Conservation (phyloP, 805 yeast genomes). For the Suhomyces vadensis region DNA sequence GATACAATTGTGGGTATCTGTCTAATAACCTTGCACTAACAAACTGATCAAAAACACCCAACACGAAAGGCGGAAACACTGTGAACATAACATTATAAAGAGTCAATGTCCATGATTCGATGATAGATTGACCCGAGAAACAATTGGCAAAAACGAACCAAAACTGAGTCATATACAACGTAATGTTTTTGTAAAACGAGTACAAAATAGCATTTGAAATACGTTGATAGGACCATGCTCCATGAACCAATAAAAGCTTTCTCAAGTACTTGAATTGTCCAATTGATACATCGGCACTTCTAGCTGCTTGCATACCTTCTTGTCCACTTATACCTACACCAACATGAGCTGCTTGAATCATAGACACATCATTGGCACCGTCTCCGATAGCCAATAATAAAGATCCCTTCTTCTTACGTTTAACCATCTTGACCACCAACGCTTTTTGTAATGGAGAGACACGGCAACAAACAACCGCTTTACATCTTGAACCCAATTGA, state of each 20-base stretch:
- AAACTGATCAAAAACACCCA: conserved; percentile 96
- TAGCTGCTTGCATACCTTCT: conserved; percentile 99
- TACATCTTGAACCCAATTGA: conserved; percentile 80
- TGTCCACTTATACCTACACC: conserved; percentile 99
- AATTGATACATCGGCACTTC: conserved; percentile 96
- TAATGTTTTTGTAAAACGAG: conserved; percentile 93
- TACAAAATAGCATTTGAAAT: conserved; percentile 89
- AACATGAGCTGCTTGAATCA: conserved; percentile 99
- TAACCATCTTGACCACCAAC: conserved; percentile 90
- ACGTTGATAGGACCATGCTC: conserved; percentile 97
- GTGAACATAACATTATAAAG: conserved; percentile 94
- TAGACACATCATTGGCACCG: conserved; percentile 98
- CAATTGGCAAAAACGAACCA: conserved; percentile 95
- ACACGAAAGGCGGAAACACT: conserved; percentile 91
- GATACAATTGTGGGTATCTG: conserved; percentile 89
- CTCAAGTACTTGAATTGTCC: conserved; percentile 90
- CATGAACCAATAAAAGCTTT: conserved; percentile 87
- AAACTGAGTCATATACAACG: conserved; percentile 95
- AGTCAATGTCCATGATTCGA: conserved; percentile 97
- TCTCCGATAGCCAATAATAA: conserved; percentile 91
- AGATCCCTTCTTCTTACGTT: conserved; percentile 69
- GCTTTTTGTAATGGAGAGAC: conserved; percentile 98
- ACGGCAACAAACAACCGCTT: conserved; percentile 96
- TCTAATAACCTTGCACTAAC: conserved; percentile 86
- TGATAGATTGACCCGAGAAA: conserved; percentile 91